A percentile compares a stretch with the other conserved stretches of the same genome.
phyloP scores from a whole-genome alignment of 1,284 basidiomycete species.

The Megacollybia platyphylla region DNA sequence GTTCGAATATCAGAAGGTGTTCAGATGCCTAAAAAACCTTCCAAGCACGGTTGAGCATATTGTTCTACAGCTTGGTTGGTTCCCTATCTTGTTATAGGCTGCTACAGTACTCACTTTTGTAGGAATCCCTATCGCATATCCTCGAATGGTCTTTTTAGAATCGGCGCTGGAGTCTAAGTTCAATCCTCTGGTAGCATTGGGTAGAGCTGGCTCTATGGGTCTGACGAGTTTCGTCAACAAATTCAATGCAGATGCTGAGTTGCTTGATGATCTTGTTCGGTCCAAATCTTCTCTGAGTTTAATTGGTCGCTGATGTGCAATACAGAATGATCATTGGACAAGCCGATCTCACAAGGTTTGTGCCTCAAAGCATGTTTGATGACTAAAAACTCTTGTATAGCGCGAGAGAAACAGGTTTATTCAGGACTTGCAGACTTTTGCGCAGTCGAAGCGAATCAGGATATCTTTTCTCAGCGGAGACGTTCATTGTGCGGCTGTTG shows the following conservation, averaged over 20 bases:
- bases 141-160: conserved; percentile 86
- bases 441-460: conserved; percentile 46
- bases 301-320: not conserved
- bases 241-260: conserved; percentile 84
- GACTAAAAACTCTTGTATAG: conserved; percentile 21
- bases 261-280: conserved; percentile 80
- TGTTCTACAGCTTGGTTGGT: conserved; percentile 62
- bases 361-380: conserved; percentile 1
- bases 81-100: conserved; percentile 10
- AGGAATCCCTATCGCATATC: conserved; percentile 80
- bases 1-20: conserved; percentile 61
- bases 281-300: not conserved
- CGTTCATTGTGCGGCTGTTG: conserved; percentile 82
- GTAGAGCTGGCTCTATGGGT: conserved; percentile 48
- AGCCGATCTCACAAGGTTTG: conserved; percentile 66
- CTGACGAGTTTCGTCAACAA: conserved; percentile 79
- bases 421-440: conserved; percentile 63
- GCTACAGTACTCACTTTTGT: conserved; percentile 2
- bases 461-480: conserved; percentile 85
- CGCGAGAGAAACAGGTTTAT: conserved; percentile 88
- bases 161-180: conserved; percentile 65
- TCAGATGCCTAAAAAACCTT: conserved; percentile 43
- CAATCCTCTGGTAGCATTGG: conserved; percentile 72
- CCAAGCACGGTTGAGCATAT: conserved; percentile 68
- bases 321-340: conserved; percentile 84